A percentile compares a stretch with the other conserved stretches of the same genome.
Evolutionary conservation across 345 rosid species (phyloP).

Genomic region (Clarkia xantiana): DNA sequence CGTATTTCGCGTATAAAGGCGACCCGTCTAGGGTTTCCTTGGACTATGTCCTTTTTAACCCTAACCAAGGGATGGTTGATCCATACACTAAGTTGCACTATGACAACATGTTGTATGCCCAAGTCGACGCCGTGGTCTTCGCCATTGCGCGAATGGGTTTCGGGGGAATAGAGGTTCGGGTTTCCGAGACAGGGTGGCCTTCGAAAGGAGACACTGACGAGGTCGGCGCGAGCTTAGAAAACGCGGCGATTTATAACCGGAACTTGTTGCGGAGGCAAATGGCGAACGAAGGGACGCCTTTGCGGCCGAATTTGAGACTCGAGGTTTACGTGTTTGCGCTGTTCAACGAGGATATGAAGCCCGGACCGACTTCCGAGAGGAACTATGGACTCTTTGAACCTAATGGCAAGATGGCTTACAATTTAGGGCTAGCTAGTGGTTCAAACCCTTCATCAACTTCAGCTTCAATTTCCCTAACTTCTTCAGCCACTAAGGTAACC

Average conservation of each 20-base stretch:
- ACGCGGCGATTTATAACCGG: conserved; percentile 63
- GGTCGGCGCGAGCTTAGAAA: conserved; percentile 48
- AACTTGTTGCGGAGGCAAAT: conserved; percentile 60
- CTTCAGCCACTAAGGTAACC: conserved; percentile 38
- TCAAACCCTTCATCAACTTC: conserved; percentile 35
- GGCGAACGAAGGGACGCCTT: conserved; percentile 70
- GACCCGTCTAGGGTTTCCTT: conserved; percentile 40
- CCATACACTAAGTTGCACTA: conserved; percentile 62
- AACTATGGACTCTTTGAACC: conserved; percentile 85
- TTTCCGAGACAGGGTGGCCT: conserved; percentile 97
- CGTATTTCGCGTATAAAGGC: conserved; percentile 87
- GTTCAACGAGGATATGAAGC: conserved; percentile 83
- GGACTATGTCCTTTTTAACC: conserved; percentile 74
- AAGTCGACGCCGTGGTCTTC: conserved; percentile 64
- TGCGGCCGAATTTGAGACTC: conserved; percentile 44
- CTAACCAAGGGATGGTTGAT: conserved; percentile 75
- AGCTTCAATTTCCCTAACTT: conserved; percentile 48
- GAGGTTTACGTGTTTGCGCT: conserved; percentile 81
- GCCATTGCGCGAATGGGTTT: conserved; percentile 66
- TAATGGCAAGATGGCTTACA: conserved; percentile 75
- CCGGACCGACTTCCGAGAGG: conserved; percentile 85
- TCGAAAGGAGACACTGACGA: conserved; percentile 73
- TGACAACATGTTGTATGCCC: conserved; percentile 93
- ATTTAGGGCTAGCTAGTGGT: conserved; percentile 59
- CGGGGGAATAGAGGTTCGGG: conserved; percentile 51